A percentile compares a stretch with the other conserved stretches of the same genome.
These are phyloP conservation scores for Lentinula sp. DNA, from an alignment of 768 basidiomycete genomes.

Conservation along the genomic window DNA sequence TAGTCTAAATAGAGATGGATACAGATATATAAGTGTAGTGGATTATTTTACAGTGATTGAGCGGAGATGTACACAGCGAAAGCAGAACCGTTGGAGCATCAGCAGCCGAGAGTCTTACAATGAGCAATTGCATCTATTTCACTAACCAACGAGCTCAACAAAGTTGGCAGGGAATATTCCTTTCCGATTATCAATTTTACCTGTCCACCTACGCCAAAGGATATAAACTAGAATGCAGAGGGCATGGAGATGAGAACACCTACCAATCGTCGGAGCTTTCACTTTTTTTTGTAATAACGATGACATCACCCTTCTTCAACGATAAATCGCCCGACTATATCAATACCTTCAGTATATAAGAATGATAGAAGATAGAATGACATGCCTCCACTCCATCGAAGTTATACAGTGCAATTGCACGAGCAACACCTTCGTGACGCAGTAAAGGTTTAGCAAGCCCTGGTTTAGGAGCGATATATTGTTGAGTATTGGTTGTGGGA, in stretches of 20 bases:
- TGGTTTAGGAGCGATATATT: slow-evolving; percentile 40
- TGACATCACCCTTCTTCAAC: slow-evolving; percentile 72
- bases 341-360: background rate
- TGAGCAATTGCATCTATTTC: too few species aligned
- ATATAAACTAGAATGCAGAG: background rate
- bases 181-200: slow-evolving; percentile 49
- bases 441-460: slow-evolving; percentile 43
- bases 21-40: background rate
- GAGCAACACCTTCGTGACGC: slow-evolving; percentile 56
- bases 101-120: background rate
- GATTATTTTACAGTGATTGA: background rate
- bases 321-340: slow-evolving; percentile 65
- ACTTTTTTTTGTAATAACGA: slow-evolving; percentile 63
- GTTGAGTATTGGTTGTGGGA: slow-evolving; percentile 11
- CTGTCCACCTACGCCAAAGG: slow-evolving; percentile 59
- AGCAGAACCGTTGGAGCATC: background rate
- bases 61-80: background rate
- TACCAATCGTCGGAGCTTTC: slow-evolving; percentile 73
- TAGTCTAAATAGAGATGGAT: background rate
- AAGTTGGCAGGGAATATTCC: slow-evolving; percentile 85
- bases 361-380: slow-evolving; percentile 1
- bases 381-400: slow-evolving; percentile 68
- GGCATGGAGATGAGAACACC: slow-evolving; percentile 8
- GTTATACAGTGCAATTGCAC: slow-evolving; percentile 70
- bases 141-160: slow-evolving; percentile 47